phyloP scores from a whole-genome alignment of 306 rosid genomes.

The Cyamopsis tetragonoloba region DNA sequence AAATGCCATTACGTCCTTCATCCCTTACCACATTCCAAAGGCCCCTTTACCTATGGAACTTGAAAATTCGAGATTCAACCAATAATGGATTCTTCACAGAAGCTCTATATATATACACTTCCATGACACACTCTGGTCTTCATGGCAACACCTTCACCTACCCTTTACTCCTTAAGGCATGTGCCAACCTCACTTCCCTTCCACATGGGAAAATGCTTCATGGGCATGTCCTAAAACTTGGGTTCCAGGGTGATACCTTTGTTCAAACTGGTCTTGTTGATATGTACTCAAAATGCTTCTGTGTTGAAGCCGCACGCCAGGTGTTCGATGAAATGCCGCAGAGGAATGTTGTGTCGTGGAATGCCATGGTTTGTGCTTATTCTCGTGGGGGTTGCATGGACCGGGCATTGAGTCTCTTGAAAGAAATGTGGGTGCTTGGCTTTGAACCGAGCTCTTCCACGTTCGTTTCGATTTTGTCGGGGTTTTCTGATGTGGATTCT shows the following conservation, averaged over 20 bases:
- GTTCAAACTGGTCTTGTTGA: slow-evolving; percentile 46
- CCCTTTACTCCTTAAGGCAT: slow-evolving; percentile 48
- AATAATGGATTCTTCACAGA: slow-evolving; percentile 37
- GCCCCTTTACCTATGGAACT: slow-evolving; percentile 51
- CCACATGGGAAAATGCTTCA: slow-evolving; percentile 41
- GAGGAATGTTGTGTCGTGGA: slow-evolving; percentile 58
- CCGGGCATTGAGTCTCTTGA: slow-evolving; percentile 30
- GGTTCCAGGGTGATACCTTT: slow-evolving; percentile 38
- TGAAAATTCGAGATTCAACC: slow-evolving; percentile 45
- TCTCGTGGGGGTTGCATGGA: slow-evolving; percentile 37
- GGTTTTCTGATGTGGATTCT: slow-evolving; percentile 22
- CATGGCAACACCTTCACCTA: slow-evolving; percentile 50
- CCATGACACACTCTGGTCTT: slow-evolving; percentile 38
- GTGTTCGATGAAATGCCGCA: slow-evolving; percentile 52
- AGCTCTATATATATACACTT: slow-evolving; percentile 36
- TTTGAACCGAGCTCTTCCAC: slow-evolving; percentile 35
- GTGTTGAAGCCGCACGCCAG: slow-evolving; percentile 18
- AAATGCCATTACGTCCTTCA: slow-evolving; percentile 32
- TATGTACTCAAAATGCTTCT: slow-evolving; percentile 42
- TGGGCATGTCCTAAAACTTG: slow-evolving; percentile 36
- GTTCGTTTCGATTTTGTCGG: slow-evolving; percentile 37
- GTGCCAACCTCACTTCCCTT: slow-evolving; percentile 44
- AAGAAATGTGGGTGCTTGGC: slow-evolving; percentile 42
- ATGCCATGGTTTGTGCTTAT: slow-evolving; percentile 58
- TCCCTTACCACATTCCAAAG: slow-evolving; percentile 24